These are phyloP conservation scores for Colletotrichum abscissum DNA, from an alignment of 2,329 filamentous ascomycete species.

Conservation along the genomic window DNA sequence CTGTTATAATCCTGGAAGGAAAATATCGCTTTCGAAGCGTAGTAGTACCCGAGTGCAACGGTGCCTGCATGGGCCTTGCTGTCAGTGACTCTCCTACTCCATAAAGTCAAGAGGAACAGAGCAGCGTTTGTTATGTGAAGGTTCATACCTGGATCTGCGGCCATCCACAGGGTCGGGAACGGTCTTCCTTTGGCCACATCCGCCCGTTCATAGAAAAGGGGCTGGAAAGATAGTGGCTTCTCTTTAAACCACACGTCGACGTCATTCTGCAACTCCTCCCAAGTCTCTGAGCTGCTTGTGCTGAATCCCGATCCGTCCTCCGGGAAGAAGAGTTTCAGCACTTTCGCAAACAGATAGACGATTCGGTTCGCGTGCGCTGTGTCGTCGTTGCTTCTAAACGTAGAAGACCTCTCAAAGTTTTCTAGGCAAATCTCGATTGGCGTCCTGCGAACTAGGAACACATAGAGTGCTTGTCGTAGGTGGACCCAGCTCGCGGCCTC, in stretches of 20 bases:
- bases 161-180: conserved; percentile 50
- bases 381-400: conserved; percentile 35
- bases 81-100: too few relatives aligned
- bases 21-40: conserved; percentile 39
- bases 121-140: not conserved
- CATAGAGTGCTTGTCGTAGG: conserved; percentile 52
- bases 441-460: conserved; percentile 43
- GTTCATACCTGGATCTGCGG: conserved; percentile 45
- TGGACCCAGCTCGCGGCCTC: conserved; percentile 54
- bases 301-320: not conserved
- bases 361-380: conserved; percentile 37
- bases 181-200: conserved; percentile 40
- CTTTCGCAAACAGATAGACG: conserved; percentile 38
- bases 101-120: too few relatives aligned
- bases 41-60: conserved; percentile 51
- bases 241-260: conserved; percentile 44
- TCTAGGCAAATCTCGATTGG: conserved; percentile 37
- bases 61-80: conserved; percentile 37
- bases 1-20: conserved; percentile 34
- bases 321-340: conserved; percentile 40
- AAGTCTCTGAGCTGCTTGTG: not conserved
- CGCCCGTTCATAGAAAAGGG: conserved; percentile 44
- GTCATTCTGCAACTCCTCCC: conserved; percentile 16
- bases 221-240: conserved; percentile 46
- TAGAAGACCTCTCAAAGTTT: conserved; percentile 36